phyloP scores from a whole-genome alignment of 148 eudicot species.

The Dianthus caryophyllus region DNA sequence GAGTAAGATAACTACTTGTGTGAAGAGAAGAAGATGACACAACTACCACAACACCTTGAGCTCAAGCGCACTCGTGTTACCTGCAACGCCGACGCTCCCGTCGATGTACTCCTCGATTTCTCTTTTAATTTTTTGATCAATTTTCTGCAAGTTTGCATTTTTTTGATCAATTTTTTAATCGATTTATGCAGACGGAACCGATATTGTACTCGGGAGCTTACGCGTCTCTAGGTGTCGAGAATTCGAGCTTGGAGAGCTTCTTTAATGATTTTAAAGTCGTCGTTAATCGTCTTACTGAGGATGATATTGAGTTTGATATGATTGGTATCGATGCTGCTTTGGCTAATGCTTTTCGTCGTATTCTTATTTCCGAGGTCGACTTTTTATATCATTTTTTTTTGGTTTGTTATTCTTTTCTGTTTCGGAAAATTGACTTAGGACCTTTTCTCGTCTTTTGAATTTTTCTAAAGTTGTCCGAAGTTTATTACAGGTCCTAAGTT shows the following conservation, averaged over 20 bases:
- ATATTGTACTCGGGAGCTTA: conserved; percentile 69
- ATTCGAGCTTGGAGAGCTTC: conserved; percentile 60
- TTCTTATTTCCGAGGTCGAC: conserved; percentile 79
- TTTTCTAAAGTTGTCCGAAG: no score
- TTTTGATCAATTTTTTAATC: background rate
- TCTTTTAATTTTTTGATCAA: background rate
- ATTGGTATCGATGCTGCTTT: no score
- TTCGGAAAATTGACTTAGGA: no score
- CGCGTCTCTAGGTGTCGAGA: conserved; percentile 72
- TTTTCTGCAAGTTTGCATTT: background rate
- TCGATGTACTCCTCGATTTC: conserved; percentile 36
- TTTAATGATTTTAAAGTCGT: conserved; percentile 55
- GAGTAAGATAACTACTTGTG: no score
- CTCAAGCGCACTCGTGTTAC: conserved; percentile 73
- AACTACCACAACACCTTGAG: conserved; percentile 63
- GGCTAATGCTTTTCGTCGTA: conserved; percentile 90
- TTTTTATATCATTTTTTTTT: no score
- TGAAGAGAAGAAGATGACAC: conserved; percentile 22
- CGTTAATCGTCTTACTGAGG: conserved; percentile 53
- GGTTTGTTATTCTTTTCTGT: no score
- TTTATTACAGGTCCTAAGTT: no score
- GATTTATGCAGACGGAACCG: conserved; percentile 54
- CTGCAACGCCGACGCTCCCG: no score
- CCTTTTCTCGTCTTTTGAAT: no score
- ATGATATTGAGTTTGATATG: conserved; percentile 81